Conservation (phyloP, 78 protist species). For the Dictyostelium capitatum region DNA sequence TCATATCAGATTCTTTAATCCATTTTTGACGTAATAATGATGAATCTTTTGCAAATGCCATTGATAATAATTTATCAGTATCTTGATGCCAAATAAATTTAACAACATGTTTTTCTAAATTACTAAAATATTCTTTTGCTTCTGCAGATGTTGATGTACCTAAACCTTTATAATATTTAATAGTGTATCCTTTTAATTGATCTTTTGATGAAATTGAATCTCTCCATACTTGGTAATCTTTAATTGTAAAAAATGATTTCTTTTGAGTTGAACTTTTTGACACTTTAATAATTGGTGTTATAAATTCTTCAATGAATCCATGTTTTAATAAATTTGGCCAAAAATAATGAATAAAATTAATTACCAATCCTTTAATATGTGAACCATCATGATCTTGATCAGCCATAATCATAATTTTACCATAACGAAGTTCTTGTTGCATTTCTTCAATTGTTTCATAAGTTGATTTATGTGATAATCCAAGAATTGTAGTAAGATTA, state of each 20-base stretch:
- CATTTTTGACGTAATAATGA: constrained; percentile 96
- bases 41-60: constrained; percentile 92
- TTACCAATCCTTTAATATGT: constrained; percentile 99
- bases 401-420: constrained; percentile 99
- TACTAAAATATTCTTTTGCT: constrained; percentile 96
- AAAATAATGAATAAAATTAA: constrained; percentile 96
- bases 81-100: constrained; percentile 83
- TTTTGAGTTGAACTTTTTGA: constrained; percentile 64
- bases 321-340: constrained; percentile 98
- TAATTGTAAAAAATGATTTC: constrained; percentile 96
- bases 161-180: constrained; percentile 99
- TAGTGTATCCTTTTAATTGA: constrained; percentile 76
- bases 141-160: constrained; percentile 97
- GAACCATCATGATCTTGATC: constrained; percentile 99
- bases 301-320: constrained; percentile 97
- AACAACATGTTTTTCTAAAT: constrained; percentile 88
- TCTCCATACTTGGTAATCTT: constrained; percentile 76
- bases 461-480: constrained; percentile 86
- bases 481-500: constrained; percentile 93
- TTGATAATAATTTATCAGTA: constrained; percentile 65
- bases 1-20: constrained; percentile 85
- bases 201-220: not conserved
- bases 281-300: constrained; percentile 99
- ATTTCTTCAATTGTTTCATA: constrained; percentile 71
- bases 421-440: constrained; percentile 93